Conservation (phyloP, 2,329 filamentous ascomycete species). For the Aspergillus ochraceus region DNA sequence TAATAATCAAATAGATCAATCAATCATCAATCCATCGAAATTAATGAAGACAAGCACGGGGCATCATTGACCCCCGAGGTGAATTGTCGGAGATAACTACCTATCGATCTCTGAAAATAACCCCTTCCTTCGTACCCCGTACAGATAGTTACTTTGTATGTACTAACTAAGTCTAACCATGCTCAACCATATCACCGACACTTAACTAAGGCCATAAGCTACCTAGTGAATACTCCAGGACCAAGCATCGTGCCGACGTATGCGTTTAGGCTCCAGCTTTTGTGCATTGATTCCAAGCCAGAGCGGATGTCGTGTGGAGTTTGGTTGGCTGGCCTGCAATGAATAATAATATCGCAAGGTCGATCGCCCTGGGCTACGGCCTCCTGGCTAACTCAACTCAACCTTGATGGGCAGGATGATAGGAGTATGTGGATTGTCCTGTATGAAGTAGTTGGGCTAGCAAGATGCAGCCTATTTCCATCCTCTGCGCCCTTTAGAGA, state of each 20-base stretch:
- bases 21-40: background rate
- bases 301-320: background rate
- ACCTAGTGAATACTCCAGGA: background rate
- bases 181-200: background rate
- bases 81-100: background rate
- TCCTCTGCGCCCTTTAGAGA: too few species aligned
- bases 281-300: background rate
- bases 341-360: background rate
- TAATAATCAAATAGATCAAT: background rate
- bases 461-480: too few species aligned
- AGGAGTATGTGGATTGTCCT: too few species aligned
- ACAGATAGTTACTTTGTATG: background rate
- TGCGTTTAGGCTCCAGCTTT: background rate
- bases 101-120: background rate
- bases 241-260: background rate
- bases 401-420: background rate
- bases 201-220: background rate
- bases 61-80: background rate
- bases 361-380: background rate
- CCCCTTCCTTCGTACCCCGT: background rate
- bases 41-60: background rate
- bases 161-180: too few species aligned
- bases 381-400: background rate
- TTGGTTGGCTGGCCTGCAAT: background rate
- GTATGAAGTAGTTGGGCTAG: too few species aligned